Conservation (phyloP, 2,329 filamentous ascomycete genomes). For the Fusarium graminum region DNA sequence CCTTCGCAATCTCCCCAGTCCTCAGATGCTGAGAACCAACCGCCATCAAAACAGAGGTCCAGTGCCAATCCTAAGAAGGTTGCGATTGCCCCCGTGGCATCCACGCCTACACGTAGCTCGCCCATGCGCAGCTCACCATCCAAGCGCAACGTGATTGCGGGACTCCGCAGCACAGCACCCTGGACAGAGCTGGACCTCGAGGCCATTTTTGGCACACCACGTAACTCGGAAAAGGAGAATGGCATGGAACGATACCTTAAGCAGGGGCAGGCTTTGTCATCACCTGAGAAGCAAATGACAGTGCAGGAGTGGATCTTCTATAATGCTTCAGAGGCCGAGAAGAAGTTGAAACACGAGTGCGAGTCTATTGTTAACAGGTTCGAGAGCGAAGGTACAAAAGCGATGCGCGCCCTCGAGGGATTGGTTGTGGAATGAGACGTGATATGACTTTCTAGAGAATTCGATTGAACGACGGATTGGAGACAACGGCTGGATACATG, state of each 20-base stretch:
- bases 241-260: conserved; percentile 63
- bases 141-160: conserved; percentile 68
- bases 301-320: conserved; percentile 92
- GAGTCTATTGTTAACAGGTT: conserved; percentile 86
- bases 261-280: conserved; percentile 73
- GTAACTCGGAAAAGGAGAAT: conserved; percentile 66
- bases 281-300: conserved; percentile 87
- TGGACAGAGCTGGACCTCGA: conserved; percentile 87
- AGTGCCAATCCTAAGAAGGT: conserved; percentile 61
- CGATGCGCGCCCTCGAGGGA: conserved; percentile 82
- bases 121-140: conserved; percentile 73
- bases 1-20: conserved; percentile 79
- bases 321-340: conserved; percentile 84
- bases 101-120: conserved; percentile 66
- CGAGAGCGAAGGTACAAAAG: conserved; percentile 83
- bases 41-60: conserved; percentile 72
- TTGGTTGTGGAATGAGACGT: conserved; percentile 66
- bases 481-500: conserved; percentile 33
- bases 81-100: conserved; percentile 60
- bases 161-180: conserved; percentile 68
- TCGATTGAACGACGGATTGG: conserved; percentile 24
- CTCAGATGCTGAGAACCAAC: conserved; percentile 84
- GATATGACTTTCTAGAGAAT: conserved; percentile 29
- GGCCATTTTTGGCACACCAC: conserved; percentile 68
- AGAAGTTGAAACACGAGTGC: conserved; percentile 82